Evolutionary conservation across 2,329 filamentous ascomycete species (phyloP).

Genomic region (Pyrenochaeta sp.): DNA sequence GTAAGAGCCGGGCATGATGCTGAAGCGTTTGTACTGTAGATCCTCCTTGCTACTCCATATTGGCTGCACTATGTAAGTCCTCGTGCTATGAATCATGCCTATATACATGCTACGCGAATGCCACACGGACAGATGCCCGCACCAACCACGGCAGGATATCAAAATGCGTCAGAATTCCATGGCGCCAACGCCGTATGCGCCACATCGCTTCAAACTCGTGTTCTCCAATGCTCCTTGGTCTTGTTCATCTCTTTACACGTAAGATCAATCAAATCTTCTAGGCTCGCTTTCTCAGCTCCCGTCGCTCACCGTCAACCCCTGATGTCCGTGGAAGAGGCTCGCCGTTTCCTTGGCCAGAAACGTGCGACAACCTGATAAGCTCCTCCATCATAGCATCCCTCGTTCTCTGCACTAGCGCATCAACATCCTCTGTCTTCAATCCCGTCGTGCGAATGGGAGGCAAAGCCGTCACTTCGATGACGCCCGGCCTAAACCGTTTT

Average conservation of each 20-base stretch:
- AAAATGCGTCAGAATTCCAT: conserved; percentile 10
- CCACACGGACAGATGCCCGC: not conserved
- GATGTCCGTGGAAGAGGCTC: conserved; percentile 35
- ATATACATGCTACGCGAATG: conserved; percentile 12
- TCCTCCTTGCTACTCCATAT: not conserved
- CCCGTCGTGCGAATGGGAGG: conserved; percentile 49
- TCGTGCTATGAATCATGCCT: conserved; percentile 1
- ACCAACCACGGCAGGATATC: conserved; percentile 17
- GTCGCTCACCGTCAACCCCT: conserved; percentile 23
- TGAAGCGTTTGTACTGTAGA: not conserved
- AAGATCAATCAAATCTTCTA: conserved; percentile 4
- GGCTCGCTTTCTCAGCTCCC: conserved; percentile 40
- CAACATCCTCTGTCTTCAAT: conserved; percentile 44
- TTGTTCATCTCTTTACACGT: not conserved
- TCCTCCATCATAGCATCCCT: conserved; percentile 49
- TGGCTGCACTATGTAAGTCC: not conserved
- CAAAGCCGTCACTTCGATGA: conserved; percentile 63
- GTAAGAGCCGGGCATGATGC: not conserved
- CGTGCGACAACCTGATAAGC: conserved; percentile 43
- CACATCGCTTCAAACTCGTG: not conserved
- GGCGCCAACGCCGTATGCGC: conserved; percentile 14
- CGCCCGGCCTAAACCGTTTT: conserved; percentile 53
- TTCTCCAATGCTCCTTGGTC: conserved; percentile 1
- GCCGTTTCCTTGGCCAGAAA: conserved; percentile 34
- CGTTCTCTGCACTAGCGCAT: conserved; percentile 42